A percentile compares a stretch with the other conserved stretches of the same genome.
phyloP scores from a whole-genome alignment of 2,329 filamentous ascomycete genomes.

The Verticillium nonalfalfae region DNA sequence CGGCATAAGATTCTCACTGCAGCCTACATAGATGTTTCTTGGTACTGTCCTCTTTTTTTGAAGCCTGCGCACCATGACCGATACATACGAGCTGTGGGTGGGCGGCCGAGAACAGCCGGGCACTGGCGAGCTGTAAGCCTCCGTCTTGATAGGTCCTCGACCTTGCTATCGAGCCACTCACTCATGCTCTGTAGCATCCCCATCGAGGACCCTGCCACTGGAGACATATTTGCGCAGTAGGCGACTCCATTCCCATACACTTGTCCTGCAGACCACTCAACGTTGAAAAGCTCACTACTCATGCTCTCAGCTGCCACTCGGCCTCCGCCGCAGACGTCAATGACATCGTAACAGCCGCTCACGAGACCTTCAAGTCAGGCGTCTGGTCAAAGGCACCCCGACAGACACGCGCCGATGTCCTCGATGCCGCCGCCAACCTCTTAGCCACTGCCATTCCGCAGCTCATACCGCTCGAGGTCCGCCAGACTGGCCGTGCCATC shows the following conservation, averaged over 20 bases:
- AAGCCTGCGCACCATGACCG: constrained; percentile 7
- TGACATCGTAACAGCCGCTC: constrained; percentile 30
- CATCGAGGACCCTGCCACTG: constrained; percentile 46
- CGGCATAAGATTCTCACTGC: background rate
- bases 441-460: constrained; percentile 44
- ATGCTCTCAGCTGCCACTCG: constrained; percentile 33
- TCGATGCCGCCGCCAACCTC: constrained; percentile 52
- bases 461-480: constrained; percentile 58
- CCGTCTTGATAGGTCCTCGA: background rate
- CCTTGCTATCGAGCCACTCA: constrained; percentile 6
- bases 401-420: constrained; percentile 52
- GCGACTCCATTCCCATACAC: constrained; percentile 7
- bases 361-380: constrained; percentile 41
- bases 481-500: constrained; percentile 60
- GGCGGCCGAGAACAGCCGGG: constrained; percentile 22
- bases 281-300: background rate
- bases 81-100: constrained; percentile 16
- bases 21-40: background rate
- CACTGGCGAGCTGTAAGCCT: constrained; percentile 37
- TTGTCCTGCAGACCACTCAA: too few relatives aligned
- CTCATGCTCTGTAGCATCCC: constrained; percentile 30
- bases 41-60: constrained; percentile 3
- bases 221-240: constrained; percentile 44
- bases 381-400: constrained; percentile 51
- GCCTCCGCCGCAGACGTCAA: constrained; percentile 39